Evolutionary conservation across 768 basidiomycete species (phyloP).

Genomic region (Harrya chromipes): DNA sequence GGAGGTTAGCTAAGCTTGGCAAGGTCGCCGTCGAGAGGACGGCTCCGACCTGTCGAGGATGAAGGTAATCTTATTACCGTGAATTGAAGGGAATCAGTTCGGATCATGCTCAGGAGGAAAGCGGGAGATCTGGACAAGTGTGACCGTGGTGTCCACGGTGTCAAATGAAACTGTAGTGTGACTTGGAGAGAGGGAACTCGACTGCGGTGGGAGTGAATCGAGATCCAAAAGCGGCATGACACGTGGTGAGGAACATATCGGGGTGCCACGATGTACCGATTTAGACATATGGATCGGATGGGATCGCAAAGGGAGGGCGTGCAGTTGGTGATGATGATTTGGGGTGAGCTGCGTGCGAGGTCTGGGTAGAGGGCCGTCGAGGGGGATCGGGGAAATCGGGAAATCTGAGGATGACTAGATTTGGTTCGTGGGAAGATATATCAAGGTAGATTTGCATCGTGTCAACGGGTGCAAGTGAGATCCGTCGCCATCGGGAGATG

Average conservation of each 20-base stretch:
- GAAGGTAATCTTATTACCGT: too few species aligned
- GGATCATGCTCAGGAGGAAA: too few species aligned
- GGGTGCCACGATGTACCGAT: constrained; percentile 26
- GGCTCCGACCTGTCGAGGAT: too few species aligned
- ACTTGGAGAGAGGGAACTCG: constrained; percentile 16
- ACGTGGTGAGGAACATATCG: constrained; percentile 23
- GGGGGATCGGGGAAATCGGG: constrained; percentile 29
- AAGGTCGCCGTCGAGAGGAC: too few species aligned
- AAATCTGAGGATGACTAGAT: constrained; percentile 23
- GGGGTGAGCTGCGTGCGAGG: constrained; percentile 22
- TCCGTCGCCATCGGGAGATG: constrained; percentile 72
- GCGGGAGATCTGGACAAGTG: too few species aligned
- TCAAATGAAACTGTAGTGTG: not conserved
- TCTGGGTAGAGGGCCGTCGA: too few species aligned
- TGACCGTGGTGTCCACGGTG: constrained; percentile 24
- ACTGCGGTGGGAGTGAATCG: constrained; percentile 21
- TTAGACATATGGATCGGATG: constrained; percentile 18
- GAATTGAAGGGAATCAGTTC: too few species aligned
- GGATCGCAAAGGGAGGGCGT: constrained; percentile 15
- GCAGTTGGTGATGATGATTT: constrained; percentile 21
- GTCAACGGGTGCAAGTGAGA: constrained; percentile 31
- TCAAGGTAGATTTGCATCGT: constrained; percentile 30
- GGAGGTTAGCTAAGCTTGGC: too few species aligned
- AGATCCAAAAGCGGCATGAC: constrained; percentile 22
- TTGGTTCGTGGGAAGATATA: constrained; percentile 27